Percentiles rank a stretch among this genome's conserved stretches.
These are phyloP conservation scores for Catharanthus roseus DNA, from an alignment of 257 asterid species.

Conservation along the genomic window DNA sequence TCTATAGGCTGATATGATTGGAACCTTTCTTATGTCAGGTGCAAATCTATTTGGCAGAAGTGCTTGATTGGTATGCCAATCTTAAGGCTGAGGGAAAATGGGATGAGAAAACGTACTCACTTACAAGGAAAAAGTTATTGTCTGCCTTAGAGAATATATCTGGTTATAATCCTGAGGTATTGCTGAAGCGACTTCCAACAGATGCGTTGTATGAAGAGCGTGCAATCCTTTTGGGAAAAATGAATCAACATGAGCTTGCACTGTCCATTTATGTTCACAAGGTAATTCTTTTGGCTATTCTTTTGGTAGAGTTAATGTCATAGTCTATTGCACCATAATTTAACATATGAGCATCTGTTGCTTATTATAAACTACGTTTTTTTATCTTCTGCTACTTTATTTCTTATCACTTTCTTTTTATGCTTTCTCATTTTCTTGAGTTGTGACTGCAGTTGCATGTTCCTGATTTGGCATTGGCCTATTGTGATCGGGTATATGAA, in stretches of 20 bases:
- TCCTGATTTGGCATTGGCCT: constrained; percentile 86
- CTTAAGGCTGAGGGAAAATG: constrained; percentile 71
- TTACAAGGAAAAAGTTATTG: constrained; percentile 83
- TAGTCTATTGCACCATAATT: background rate
- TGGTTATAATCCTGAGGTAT: constrained; percentile 73
- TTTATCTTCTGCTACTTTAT: constrained; percentile 1
- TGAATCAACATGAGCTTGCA: constrained; percentile 97
- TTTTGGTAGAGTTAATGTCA: background rate
- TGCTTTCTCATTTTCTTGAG: constrained; percentile 16
- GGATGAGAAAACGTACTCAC: constrained; percentile 81
- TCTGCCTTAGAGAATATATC: constrained; percentile 84
- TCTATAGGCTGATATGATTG: constrained; percentile 1
- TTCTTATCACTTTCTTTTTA: constrained; percentile 4
- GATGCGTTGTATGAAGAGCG: constrained; percentile 92
- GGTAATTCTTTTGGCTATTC: constrained; percentile 39
- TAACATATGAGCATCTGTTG: background rate
- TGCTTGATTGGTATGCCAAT: constrained; percentile 79
- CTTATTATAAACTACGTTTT: background rate
- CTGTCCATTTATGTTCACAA: constrained; percentile 84
- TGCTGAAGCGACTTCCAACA: constrained; percentile 78
- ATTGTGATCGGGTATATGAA: constrained; percentile 85
- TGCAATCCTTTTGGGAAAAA: constrained; percentile 84
- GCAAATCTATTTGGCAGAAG: constrained; percentile 93
- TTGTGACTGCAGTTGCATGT: constrained; percentile 55
- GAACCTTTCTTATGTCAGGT: constrained; percentile 42